A percentile compares a stretch with the other conserved stretches of the same genome.
Conservation (phyloP, 2,329 filamentous ascomycete species). For the Fusarium nematophilum region DNA sequence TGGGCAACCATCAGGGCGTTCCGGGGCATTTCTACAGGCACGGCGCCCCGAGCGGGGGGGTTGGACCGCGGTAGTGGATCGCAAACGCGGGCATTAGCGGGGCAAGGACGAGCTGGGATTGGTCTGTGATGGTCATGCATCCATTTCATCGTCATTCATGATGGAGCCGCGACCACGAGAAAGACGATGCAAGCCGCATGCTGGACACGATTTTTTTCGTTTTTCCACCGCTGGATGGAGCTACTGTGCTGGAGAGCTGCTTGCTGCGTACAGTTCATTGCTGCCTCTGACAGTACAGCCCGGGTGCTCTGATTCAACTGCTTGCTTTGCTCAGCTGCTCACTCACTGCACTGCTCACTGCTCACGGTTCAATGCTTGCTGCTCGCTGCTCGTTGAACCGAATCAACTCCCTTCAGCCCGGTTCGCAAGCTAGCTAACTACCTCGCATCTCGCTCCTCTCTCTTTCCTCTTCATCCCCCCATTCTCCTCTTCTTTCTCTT, state of each 20-base stretch:
- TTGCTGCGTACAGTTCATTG: neutral
- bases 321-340: constrained; percentile 17
- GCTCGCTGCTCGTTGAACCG: constrained; percentile 1
- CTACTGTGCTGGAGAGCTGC: constrained; percentile 2
- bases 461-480: constrained; percentile 23
- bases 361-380: no score
- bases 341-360: no score
- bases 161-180: constrained; percentile 41
- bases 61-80: constrained; percentile 42
- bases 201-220: constrained; percentile 15
- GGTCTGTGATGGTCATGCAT: constrained; percentile 29
- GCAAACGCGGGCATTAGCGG: constrained; percentile 33
- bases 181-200: constrained; percentile 45
- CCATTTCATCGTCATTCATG: constrained; percentile 43
- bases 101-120: constrained; percentile 34
- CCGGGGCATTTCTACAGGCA: constrained; percentile 30
- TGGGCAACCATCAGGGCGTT: constrained; percentile 1
- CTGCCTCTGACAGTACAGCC: constrained; percentile 5
- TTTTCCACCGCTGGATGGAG: constrained; percentile 6
- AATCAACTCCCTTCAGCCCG: constrained; percentile 6
- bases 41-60: constrained; percentile 36
- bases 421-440: constrained; percentile 7
- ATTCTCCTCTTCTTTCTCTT: constrained; percentile 15
- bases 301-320: constrained; percentile 3
- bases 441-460: constrained; percentile 17